Conservation (phyloP, 2,329 filamentous ascomycete species). For the Fusarium sp. region DNA sequence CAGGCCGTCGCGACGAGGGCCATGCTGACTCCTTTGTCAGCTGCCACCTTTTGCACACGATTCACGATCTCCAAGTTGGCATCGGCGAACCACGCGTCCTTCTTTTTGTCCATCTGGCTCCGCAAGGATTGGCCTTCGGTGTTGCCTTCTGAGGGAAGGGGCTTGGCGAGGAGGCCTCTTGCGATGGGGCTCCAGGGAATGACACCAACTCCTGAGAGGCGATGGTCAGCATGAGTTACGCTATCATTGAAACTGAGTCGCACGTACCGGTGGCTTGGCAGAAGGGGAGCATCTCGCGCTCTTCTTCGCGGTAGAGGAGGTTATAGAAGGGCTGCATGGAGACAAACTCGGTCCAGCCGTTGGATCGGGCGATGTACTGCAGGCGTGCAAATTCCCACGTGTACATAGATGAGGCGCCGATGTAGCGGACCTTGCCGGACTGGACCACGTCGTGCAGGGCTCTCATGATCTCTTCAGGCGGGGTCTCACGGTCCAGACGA, state of each 20-base stretch:
- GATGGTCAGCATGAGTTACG: neutral
- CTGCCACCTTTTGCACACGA: slow-evolving; percentile 64
- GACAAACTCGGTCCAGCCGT: slow-evolving; percentile 70
- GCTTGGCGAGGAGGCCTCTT: slow-evolving; percentile 47
- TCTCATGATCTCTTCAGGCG: slow-evolving; percentile 66
- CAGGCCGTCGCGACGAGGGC: slow-evolving; percentile 75
- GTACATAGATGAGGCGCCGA: slow-evolving; percentile 63
- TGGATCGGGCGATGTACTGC: slow-evolving; percentile 64
- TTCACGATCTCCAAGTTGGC: slow-evolving; percentile 48
- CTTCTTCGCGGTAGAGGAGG: slow-evolving; percentile 70
- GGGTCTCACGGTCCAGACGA: slow-evolving; percentile 64
- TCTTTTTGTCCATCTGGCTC: slow-evolving; percentile 38
- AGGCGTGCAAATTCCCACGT: slow-evolving; percentile 62
- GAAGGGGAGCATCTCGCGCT: slow-evolving; percentile 55
- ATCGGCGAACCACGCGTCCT: slow-evolving; percentile 42
- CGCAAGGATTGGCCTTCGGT: slow-evolving; percentile 18
- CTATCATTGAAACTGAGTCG: neutral
- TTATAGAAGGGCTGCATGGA: slow-evolving; percentile 71
- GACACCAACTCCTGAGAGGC: slow-evolving; percentile 44
- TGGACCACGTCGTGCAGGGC: slow-evolving; percentile 69
- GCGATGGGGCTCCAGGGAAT: slow-evolving; percentile 53
- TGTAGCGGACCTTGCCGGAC: slow-evolving; percentile 66
- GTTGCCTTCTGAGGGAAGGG: slow-evolving; percentile 32
- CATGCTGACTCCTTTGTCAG: slow-evolving; percentile 70
- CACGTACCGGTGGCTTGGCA: slow-evolving; percentile 46